These are phyloP conservation scores for Fragaria ananassa DNA, from an alignment of 306 rosid species.

Conservation along the genomic window DNA sequence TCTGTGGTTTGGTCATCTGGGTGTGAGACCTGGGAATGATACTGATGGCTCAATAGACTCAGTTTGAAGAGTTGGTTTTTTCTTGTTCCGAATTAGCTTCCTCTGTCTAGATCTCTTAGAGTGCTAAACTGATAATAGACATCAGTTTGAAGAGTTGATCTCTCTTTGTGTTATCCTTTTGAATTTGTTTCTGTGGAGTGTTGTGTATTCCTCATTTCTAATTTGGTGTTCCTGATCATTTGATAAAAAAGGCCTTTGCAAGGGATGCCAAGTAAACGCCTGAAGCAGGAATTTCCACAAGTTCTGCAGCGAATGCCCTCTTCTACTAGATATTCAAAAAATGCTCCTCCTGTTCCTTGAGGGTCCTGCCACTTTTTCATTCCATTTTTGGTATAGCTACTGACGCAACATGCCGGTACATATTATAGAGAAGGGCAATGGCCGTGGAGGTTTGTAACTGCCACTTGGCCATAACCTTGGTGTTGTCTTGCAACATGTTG, in stretches of 20 bases:
- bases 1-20: neutral
- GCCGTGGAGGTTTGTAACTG: slow-evolving; percentile 31
- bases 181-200: neutral
- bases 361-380: slow-evolving; percentile 25
- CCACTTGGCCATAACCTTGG: slow-evolving; percentile 27
- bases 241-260: slow-evolving; percentile 49
- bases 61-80: no score
- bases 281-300: slow-evolving; percentile 78
- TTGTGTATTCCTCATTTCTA: slow-evolving; percentile 6
- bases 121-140: no score
- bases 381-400: slow-evolving; percentile 35
- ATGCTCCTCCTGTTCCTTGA: slow-evolving; percentile 88
- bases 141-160: neutral
- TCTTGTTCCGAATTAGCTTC: neutral
- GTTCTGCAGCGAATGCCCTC: slow-evolving; percentile 63
- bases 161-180: neutral
- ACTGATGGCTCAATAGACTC: neutral
- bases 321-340: slow-evolving; percentile 74
- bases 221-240: slow-evolving; percentile 15
- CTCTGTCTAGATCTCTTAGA: neutral
- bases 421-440: slow-evolving; percentile 30
- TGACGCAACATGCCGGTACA: slow-evolving; percentile 42
- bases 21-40: neutral
- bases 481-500: slow-evolving; percentile 15
- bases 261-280: slow-evolving; percentile 68